Evolutionary conservation across 1,284 basidiomycete genomes (phyloP), one percentile per base, ranked within the genome.

Genomic region (Tranzscheliella williamsii): DNA sequence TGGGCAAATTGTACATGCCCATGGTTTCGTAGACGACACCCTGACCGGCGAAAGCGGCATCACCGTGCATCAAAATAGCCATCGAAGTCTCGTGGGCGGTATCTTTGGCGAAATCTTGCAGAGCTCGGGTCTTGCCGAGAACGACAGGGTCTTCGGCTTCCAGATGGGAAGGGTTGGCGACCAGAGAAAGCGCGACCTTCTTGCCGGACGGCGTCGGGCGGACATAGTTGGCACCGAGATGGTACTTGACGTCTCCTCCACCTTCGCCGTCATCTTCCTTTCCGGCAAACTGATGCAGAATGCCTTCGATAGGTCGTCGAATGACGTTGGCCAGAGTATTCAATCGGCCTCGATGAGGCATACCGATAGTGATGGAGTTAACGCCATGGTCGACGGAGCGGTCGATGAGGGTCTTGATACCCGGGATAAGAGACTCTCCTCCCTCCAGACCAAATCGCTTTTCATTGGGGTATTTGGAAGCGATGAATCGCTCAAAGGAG

Each of bases 381-480:
- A 96, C 87, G 42, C 95, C 95, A 68, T 89, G 84, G 70, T 98
- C 94, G 73, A 99, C 95, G 16, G 93, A 93, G 55, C 92, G 88
- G 80, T 98, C 95, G 69, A 98, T 96, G 71, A 99, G 85, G 6
- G 91, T 91, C 82, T 99, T 98, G 91, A 99, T 95, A 72, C 95
- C 95, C 35, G 95, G 95, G 73, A 98, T 90, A 71, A 99, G 86
- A 32, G 91, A 85, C 81, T 99, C 95, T 80, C 92, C 95, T 57
- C 95, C 95, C 80, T 99, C 95, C 43, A 99, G 85, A 80, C 95
- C 95, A 81, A 98, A 99, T 46, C 95, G 89, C 82, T 99, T 99
- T 83, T 98, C 95, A 81, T 96, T 98, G 65, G 95, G 95, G 81
- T 92, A 96, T 80, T 98, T 98, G 83, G 87, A 90, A 18, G 92